Conservation (phyloP, 345 rosid species). For the Salix purpurea region DNA sequence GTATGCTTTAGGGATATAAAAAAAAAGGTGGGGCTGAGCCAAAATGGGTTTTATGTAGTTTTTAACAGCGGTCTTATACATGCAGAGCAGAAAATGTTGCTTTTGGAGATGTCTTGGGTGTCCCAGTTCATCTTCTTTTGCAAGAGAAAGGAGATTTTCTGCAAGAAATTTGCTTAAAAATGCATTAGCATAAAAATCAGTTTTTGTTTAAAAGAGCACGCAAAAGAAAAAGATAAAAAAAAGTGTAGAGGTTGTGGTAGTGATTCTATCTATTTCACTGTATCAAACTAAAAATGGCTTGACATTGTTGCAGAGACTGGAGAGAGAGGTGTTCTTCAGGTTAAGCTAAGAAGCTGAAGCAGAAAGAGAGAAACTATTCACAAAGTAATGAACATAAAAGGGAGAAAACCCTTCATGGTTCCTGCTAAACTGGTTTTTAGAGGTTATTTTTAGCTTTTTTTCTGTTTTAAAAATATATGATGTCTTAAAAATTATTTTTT, state of each 20-base stretch:
- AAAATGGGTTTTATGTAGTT: slow-evolving; percentile 14
- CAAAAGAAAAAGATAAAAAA: background rate
- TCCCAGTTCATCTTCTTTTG: slow-evolving; percentile 20
- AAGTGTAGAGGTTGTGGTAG: background rate
- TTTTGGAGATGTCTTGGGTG: slow-evolving; percentile 12
- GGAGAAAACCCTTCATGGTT: background rate
- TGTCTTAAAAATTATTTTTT: too few species aligned
- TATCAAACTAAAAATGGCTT: background rate
- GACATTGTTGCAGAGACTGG: background rate
- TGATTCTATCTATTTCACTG: background rate
- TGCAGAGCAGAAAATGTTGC: slow-evolving; percentile 5
- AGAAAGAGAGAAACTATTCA: background rate
- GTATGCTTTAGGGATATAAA: slow-evolving; percentile 28
- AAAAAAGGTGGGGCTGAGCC: slow-evolving; percentile 23
- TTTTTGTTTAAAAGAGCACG: background rate
- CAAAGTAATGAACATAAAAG: background rate
- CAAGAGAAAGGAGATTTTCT: background rate
- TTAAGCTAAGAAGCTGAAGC: background rate
- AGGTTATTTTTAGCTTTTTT: background rate
- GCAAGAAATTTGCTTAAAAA: slow-evolving; percentile 1
- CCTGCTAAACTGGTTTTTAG: background rate
- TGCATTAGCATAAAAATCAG: background rate
- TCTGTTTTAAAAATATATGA: too few species aligned
- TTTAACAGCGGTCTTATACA: slow-evolving; percentile 9
- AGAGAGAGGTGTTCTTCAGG: background rate